These are phyloP conservation scores for Asparagopsis taxiformis DNA, from an alignment of 31 red algal genomes.

Conservation along the genomic window DNA sequence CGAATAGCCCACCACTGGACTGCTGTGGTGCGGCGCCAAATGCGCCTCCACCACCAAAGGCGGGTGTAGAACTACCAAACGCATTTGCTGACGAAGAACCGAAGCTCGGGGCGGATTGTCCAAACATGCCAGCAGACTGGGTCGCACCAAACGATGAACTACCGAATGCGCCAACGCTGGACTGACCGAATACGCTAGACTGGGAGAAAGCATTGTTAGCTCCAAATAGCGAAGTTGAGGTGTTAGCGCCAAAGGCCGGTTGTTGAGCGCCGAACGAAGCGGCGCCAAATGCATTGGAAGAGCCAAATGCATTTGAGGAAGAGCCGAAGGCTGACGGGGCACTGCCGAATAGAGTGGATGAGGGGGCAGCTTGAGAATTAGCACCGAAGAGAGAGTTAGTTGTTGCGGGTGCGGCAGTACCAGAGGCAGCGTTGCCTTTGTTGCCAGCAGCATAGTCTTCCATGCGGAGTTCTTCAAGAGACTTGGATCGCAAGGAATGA, in stretches of 20 bases:
- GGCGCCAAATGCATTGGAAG: constrained; percentile 21
- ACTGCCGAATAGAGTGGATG: constrained; percentile 16
- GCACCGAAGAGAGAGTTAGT: constrained; percentile 18
- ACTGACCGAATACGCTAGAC: no score
- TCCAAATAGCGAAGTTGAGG: constrained; percentile 12
- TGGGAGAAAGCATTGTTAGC: no score
- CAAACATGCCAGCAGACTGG: no score
- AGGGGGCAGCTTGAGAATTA: constrained; percentile 4
- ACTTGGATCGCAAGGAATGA: constrained; percentile 51
- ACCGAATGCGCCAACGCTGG: no score
- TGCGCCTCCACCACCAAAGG: no score
- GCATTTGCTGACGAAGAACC: no score
- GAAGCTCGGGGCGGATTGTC: no score
- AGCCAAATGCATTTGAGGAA: constrained; percentile 7
- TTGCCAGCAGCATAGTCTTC: constrained; percentile 87
- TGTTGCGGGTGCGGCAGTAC: background rate
- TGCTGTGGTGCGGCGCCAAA: constrained; percentile 1
- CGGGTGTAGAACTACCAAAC: no score
- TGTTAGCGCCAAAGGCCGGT: background rate
- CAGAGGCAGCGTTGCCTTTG: constrained; percentile 24
- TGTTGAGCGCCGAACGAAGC: background rate
- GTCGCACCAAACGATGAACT: no score
- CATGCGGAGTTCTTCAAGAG: constrained; percentile 75
- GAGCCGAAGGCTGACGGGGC: constrained; percentile 7
- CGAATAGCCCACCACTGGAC: constrained; percentile 3